These are phyloP conservation scores for Colletotrichum sp. DNA, from an alignment of 2,329 filamentous ascomycete genomes.

Conservation along the genomic window DNA sequence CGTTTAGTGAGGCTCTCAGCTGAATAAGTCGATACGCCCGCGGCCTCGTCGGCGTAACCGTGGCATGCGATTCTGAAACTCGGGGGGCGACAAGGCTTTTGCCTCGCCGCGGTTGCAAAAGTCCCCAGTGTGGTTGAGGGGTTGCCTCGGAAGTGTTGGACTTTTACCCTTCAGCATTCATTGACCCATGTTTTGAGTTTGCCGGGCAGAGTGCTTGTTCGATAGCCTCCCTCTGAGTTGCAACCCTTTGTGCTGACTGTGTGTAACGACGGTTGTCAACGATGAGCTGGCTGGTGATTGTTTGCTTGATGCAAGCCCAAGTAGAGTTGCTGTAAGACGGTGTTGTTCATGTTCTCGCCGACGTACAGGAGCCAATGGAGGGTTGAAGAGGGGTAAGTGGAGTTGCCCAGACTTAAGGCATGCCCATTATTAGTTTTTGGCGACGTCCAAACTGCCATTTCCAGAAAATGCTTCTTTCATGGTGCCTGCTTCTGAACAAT, in stretches of 20 bases:
- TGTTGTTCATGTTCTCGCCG: not conserved
- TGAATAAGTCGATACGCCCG: not conserved
- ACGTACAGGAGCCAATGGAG: not conserved
- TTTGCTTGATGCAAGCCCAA: not conserved
- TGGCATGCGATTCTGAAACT: conserved; percentile 2
- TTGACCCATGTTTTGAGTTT: not conserved
- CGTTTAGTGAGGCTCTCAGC: not conserved
- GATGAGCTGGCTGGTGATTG: not conserved
- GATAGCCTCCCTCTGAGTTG: not conserved
- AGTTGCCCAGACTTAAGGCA: not conserved
- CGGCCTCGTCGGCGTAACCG: not conserved
- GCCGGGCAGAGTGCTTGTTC: not conserved
- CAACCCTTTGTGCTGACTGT: not conserved
- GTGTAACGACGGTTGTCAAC: not conserved
- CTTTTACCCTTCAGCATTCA: not conserved
- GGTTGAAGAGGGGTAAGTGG: not conserved
- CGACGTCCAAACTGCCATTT: not conserved
- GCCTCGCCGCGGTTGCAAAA: not conserved
- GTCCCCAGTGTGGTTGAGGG: not conserved
- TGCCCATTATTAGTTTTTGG: not conserved
- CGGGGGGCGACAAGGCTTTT: not conserved
- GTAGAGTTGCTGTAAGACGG: not conserved
- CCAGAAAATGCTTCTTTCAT: not conserved
- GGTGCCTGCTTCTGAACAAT: not conserved
- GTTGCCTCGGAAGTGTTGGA: not conserved